These are phyloP conservation scores for Ilyonectria destructans DNA, from an alignment of 2,329 filamentous ascomycete genomes.

Conservation along the genomic window DNA sequence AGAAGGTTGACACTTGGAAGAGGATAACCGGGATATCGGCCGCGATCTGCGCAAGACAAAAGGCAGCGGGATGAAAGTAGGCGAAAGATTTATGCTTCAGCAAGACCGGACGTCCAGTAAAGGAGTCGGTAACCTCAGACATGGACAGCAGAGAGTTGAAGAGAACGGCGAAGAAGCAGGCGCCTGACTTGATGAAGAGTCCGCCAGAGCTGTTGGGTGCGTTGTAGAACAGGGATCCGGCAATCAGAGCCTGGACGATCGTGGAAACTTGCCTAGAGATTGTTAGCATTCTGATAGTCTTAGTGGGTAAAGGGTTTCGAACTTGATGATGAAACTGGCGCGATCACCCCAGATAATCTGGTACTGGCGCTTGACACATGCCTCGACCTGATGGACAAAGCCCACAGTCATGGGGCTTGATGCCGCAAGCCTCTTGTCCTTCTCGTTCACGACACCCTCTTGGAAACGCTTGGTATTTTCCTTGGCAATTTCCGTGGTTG, in stretches of 20 bases:
- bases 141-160: constrained; percentile 76
- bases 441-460: constrained; percentile 68
- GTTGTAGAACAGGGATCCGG: constrained; percentile 79
- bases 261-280: constrained; percentile 64
- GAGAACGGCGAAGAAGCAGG: constrained; percentile 76
- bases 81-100: constrained; percentile 73
- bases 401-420: constrained; percentile 71
- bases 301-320: too few species aligned
- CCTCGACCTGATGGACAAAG: constrained; percentile 70
- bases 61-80: constrained; percentile 71
- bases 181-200: constrained; percentile 76
- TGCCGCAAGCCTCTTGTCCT: constrained; percentile 67
- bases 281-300: too few species aligned
- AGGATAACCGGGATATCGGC: constrained; percentile 71
- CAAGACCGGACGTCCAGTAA: constrained; percentile 72
- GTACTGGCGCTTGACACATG: constrained; percentile 73
- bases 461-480: constrained; percentile 69
- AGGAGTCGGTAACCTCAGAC: constrained; percentile 77
- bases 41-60: constrained; percentile 71
- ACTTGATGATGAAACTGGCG: constrained; percentile 74
- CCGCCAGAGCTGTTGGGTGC: constrained; percentile 71
- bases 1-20: constrained; percentile 73
- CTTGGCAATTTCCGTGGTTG: constrained; percentile 64
- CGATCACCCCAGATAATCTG: constrained; percentile 78
- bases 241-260: constrained; percentile 73